These are phyloP conservation scores for Henckelia pumila DNA, from an alignment of 257 asterid genomes.

Conservation along the genomic window DNA sequence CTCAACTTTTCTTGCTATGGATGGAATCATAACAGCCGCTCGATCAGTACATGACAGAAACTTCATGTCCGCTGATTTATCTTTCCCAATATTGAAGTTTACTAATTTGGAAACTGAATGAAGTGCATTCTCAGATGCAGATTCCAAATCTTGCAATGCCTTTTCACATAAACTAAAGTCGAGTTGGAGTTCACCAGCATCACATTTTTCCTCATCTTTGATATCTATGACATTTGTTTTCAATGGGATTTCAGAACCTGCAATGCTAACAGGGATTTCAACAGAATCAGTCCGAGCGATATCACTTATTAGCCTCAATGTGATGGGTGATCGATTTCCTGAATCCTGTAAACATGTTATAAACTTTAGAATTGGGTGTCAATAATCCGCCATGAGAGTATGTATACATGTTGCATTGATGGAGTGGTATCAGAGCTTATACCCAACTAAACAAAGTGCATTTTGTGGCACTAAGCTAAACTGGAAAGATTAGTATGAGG, in stretches of 20 bases:
- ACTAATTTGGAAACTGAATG: conserved; percentile 41
- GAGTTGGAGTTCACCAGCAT: conserved; percentile 20
- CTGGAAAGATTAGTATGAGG: not conserved
- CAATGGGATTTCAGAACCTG: conserved; percentile 10
- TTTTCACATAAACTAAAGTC: conserved; percentile 37
- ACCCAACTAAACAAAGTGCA: not conserved
- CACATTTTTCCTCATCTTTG: conserved; percentile 22
- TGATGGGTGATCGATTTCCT: not conserved
- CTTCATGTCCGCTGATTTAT: conserved; percentile 24
- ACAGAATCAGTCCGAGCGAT: not conserved
- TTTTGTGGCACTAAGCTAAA: not conserved
- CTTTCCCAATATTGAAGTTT: conserved; percentile 25
- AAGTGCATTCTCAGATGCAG: conserved; percentile 51
- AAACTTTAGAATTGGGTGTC: not conserved
- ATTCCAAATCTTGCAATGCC: conserved; percentile 48
- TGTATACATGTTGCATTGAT: not conserved
- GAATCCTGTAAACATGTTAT: not conserved
- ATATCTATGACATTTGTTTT: not conserved
- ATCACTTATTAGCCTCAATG: not conserved
- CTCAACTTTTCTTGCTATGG: conserved; percentile 42
- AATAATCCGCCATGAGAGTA: not conserved
- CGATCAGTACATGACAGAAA: conserved; percentile 27
- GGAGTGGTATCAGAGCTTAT: not conserved
- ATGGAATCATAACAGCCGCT: conserved; percentile 37
- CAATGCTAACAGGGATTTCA: not conserved